Evolutionary conservation across 1,284 basidiomycete genomes (phyloP), one percentile per base, ranked within the genome.

Genomic region (Cryptococcus sp.): DNA sequence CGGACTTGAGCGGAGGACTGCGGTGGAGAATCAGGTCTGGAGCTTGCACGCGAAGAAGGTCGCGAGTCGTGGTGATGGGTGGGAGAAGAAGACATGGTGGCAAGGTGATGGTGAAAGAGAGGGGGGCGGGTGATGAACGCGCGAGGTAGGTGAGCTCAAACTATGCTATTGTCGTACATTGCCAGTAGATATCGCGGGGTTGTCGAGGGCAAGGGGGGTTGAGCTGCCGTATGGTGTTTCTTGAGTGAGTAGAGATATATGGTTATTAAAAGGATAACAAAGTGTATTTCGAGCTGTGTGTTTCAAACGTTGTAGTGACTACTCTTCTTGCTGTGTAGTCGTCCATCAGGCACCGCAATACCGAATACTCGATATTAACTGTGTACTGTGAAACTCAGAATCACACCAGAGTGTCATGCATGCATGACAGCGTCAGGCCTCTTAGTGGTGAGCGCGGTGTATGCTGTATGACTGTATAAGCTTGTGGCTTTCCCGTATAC

Each of bases 1-100:
- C 91, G 84, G 69, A 87, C 84, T 68, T 87, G 84, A 54, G 87
- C 84, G 16, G 67, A 48, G 16, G 52, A 62, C 5, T 38, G 45
- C 4, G 64, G 54, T 16, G 65, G 61, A 5, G 64, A 63, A 15
- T 40, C 52, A 15, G 57, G 58, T 43, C 61, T 23, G 5, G 39
- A 19, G 45, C 19, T 46, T 22, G 46, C 13, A 16, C 48, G 57
- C 16, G 68, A 67, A 26, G 50, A 48, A 38, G 62, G 49, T 17
- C 60, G 65, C n/a, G 66, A 68, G 19, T 59, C 66, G 52, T 66
- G 58, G 54, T 61, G 63, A n/a, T 58, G 57, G 17, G 61, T 58
- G 5, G 66, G 63, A 23, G 66, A 65, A 54, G 63, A 54, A 13
- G 63, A 66, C 57, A 60, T 67, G 50, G 16, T 40, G 46, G 23